A percentile compares a stretch with the other conserved stretches of the same genome.
Conservation (phyloP, 2,329 filamentous ascomycete species). For the Hysterium pulicare region DNA sequence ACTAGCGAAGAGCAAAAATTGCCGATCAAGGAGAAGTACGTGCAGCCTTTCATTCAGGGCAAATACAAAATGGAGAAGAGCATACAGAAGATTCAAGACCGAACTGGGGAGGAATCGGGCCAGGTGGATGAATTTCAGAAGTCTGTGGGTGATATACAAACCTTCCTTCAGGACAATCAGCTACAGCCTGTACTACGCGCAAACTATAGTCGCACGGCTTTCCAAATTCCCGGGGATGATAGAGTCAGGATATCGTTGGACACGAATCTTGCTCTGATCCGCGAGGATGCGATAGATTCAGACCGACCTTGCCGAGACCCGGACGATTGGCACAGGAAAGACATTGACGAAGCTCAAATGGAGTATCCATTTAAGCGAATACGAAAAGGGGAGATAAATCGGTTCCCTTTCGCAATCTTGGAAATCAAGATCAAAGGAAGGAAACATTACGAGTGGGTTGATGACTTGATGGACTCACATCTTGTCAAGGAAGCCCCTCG, state of each 20-base stretch:
- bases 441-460: conserved; percentile 79
- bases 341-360: conserved; percentile 81
- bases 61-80: conserved; percentile 92
- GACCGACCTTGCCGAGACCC: conserved; percentile 87
- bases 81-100: conserved; percentile 76
- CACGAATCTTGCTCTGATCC: conserved; percentile 84
- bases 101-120: conserved; percentile 64
- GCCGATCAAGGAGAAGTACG: conserved; percentile 88
- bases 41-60: conserved; percentile 80
- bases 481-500: conserved; percentile 83
- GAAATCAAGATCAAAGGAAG: conserved; percentile 79
- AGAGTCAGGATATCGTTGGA: conserved; percentile 90
- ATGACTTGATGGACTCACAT: conserved; percentile 89
- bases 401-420: conserved; percentile 85
- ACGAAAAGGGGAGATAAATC: conserved; percentile 84
- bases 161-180: conserved; percentile 71
- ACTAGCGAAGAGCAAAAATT: conserved; percentile 77
- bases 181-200: conserved; percentile 84
- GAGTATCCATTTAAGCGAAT: conserved; percentile 84
- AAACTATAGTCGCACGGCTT: conserved; percentile 91
- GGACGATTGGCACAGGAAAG: conserved; percentile 82
- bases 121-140: conserved; percentile 67
- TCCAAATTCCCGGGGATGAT: conserved; percentile 92
- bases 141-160: conserved; percentile 73
- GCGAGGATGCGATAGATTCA: conserved; percentile 68